Base-by-base conservation (phyloP, 257 asterid species). In the Cruciata laevipes region DNA sequence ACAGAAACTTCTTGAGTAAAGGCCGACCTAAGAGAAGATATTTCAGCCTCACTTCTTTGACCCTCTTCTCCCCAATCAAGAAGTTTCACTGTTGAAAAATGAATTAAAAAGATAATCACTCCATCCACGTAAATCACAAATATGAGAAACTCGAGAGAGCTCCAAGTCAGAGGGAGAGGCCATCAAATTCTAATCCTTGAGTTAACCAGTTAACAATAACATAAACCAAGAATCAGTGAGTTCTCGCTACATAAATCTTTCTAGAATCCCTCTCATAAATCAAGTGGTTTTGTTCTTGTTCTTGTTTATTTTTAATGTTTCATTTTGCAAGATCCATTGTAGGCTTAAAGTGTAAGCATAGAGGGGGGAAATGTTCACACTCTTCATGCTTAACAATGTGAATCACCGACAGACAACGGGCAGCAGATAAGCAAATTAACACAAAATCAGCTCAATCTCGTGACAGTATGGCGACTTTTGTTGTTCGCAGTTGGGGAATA, bases 1-100 rank as follows among this genome's bases (percentile, higher is more conserved):
- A 91, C 95, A 24, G 91, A 74, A 71, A 91, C 96, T 81, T 91
- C 95, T 83, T 91, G 96, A 8, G 86, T 68, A 75, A 88, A 89
- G 67, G 95, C 88, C 32, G 93, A 81, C 79, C 94, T 81, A 17
- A 85, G 78, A 5, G 96, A 81, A 75, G 86, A 79, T 68, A 82
- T 72, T 80, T 86, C 95, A 74, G 82, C 81, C 58, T 81, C 85
- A 12, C 71, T 71, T 75, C 91, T 83, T 52, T 82, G 87, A 47
- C 95, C 95, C 76, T 88, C 96, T 76, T 90, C 96, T 11, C 95
- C 96, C 96, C 95, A 86, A 58, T 88, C 95, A 5, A 91, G 88
- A 72, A 91, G 95, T 66, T 91, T 91, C 51, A 91, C 98, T 91
- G 67, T 65, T 42, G 76, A 33, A 24, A 61, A 24, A 61, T 60